A percentile compares a stretch with the other conserved stretches of the same genome.
Evolutionary conservation across 768 basidiomycete species (phyloP).

Genomic region (Postia placenta): DNA sequence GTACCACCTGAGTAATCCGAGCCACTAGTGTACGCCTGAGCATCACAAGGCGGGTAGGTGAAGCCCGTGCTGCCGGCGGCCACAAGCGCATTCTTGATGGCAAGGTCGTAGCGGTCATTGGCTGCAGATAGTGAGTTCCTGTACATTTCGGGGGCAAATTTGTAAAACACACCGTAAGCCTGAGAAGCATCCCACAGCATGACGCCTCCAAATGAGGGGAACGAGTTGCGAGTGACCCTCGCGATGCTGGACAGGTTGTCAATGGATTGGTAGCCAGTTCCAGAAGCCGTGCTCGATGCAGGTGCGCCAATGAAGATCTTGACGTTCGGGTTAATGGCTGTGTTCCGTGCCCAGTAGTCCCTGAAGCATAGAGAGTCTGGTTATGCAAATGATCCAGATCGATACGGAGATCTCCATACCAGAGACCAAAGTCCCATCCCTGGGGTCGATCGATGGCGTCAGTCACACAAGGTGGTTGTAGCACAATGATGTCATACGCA

Average conservation of each 20-base stretch:
- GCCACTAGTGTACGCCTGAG: conserved; percentile 45
- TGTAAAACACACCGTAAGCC: conserved; percentile 37
- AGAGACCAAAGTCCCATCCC: conserved; percentile 41
- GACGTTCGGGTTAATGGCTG: conserved; percentile 36
- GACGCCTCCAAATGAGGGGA: conserved; percentile 38
- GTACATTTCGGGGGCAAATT: no score
- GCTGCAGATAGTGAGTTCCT: conserved; percentile 23
- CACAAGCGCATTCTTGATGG: conserved; percentile 52
- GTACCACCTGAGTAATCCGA: conserved; percentile 45
- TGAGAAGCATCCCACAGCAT: conserved; percentile 43
- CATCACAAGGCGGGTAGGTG: conserved; percentile 55
- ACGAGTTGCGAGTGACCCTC: conserved; percentile 28
- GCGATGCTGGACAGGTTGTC: conserved; percentile 28
- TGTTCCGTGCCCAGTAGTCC: conserved; percentile 39
- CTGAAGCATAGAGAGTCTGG: conserved; percentile 20
- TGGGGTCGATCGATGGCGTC: conserved; percentile 16
- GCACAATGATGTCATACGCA: conserved; percentile 25
- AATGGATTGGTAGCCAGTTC: conserved; percentile 32
- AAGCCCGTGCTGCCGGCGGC: conserved; percentile 67
- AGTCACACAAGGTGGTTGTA: neutral
- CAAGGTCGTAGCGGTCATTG: conserved; percentile 53
- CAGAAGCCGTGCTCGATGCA: conserved; percentile 35
- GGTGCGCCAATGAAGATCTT: conserved; percentile 41
- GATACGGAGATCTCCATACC: conserved; percentile 10
- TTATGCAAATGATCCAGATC: neutral